Percentiles rank a stretch among this genome's conserved stretches.
Evolutionary conservation across 208 protist genomes (phyloP).

Genomic region (Leishmania tarentolae): DNA sequence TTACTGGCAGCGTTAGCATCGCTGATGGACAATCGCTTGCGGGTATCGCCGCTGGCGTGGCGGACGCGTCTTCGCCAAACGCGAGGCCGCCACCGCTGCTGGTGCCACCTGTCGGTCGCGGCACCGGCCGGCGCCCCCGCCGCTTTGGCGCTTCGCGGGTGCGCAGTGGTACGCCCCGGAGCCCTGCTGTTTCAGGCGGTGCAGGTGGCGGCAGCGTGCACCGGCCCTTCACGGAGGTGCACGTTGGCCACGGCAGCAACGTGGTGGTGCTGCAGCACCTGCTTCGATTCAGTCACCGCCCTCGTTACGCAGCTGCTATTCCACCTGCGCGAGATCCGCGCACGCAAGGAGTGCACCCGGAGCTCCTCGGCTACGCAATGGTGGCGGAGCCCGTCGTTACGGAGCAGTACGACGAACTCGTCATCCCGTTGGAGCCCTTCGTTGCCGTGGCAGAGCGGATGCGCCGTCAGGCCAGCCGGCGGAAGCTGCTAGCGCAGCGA

Average conservation of each 20-base stretch:
- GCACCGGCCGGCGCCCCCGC: constrained; percentile 21
- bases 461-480: background rate
- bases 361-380: constrained; percentile 76
- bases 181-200: background rate
- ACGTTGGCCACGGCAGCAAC: constrained; percentile 41
- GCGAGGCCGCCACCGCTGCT: background rate
- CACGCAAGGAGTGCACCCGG: constrained; percentile 28
- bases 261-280: constrained; percentile 71
- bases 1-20: background rate
- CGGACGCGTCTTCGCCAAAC: background rate
- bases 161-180: background rate
- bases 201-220: background rate
- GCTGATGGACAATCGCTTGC: background rate
- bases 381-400: constrained; percentile 77
- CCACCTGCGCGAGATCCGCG: constrained; percentile 50
- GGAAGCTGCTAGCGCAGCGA: background rate
- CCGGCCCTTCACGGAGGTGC: constrained; percentile 22
- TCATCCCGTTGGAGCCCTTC: constrained; percentile 44
- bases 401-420: constrained; percentile 85
- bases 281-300: constrained; percentile 82
- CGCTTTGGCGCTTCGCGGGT: constrained; percentile 9
- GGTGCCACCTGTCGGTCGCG: constrained; percentile 9
- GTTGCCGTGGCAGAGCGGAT: background rate
- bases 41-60: background rate
- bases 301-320: constrained; percentile 41